phyloP scores from a whole-genome alignment of 768 basidiomycete genomes.

The Mycena amicta region DNA sequence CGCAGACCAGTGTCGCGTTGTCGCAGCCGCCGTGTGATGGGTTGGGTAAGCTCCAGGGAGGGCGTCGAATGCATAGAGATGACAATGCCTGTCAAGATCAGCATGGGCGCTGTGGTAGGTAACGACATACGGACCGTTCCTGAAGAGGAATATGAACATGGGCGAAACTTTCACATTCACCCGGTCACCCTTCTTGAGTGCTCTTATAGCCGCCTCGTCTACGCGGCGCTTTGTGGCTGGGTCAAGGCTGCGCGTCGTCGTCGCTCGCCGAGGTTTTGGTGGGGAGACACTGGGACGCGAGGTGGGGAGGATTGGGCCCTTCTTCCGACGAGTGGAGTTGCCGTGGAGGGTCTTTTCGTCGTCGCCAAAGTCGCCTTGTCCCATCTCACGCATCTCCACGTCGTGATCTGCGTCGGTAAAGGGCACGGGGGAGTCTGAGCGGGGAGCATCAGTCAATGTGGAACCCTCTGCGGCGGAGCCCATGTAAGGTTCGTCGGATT shows the following conservation, averaged over 20 bases:
- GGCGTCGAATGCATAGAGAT: slow-evolving; percentile 59
- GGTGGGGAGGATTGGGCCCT: slow-evolving; percentile 15
- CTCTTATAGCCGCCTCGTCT: slow-evolving; percentile 21
- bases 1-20: slow-evolving; percentile 64
- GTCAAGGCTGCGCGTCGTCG: slow-evolving; percentile 3
- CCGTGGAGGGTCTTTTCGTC: slow-evolving; percentile 31
- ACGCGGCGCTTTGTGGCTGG: slow-evolving; percentile 13
- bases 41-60: slow-evolving; percentile 51
- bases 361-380: slow-evolving; percentile 21
- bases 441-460: slow-evolving; percentile 32
- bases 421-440: slow-evolving; percentile 41
- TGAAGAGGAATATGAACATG: slow-evolving; percentile 68
- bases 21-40: slow-evolving; percentile 61
- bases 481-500: slow-evolving; percentile 28
- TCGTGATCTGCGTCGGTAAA: slow-evolving; percentile 30
- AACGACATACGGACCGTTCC: slow-evolving; percentile 50
- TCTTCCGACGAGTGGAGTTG: slow-evolving; percentile 13
- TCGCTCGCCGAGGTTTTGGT: not conserved
- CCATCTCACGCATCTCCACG: slow-evolving; percentile 22
- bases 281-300: slow-evolving; percentile 11
- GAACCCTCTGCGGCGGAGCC: slow-evolving; percentile 27
- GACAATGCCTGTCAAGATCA: slow-evolving; percentile 51
- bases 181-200: slow-evolving; percentile 51
- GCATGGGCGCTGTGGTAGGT: not conserved
- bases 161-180: slow-evolving; percentile 58